Evolutionary conservation across 2,329 filamentous ascomycete genomes (phyloP).

Genomic region (Eutypella sp.): DNA sequence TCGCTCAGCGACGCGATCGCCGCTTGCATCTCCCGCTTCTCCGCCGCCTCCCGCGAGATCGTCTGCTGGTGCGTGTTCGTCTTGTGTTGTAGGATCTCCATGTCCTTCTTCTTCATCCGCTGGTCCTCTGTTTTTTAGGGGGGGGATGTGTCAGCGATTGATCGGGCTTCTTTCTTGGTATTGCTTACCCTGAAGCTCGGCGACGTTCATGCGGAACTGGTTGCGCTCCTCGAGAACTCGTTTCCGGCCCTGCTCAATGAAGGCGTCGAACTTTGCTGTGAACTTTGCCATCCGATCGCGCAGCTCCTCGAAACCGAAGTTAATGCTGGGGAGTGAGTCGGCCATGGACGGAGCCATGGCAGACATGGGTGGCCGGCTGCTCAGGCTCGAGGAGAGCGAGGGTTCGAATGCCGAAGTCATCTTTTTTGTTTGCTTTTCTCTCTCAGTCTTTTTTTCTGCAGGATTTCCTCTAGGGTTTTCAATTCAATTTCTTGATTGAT

Average conservation of each 20-base stretch:
- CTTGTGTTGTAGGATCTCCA: conserved; percentile 75
- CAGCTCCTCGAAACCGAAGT: conserved; percentile 94
- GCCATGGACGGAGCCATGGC: conserved; percentile 62
- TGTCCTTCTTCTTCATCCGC: conserved; percentile 80
- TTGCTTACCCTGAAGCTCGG: conserved; percentile 76
- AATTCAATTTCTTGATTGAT: too few species aligned
- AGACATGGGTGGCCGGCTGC: conserved; percentile 51
- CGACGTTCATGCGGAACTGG: conserved; percentile 83
- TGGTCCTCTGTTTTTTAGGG: conserved; percentile 67
- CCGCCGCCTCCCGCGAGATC: conserved; percentile 70
- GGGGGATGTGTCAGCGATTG: background rate
- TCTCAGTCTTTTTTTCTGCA: too few species aligned
- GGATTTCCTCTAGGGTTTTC: background rate
- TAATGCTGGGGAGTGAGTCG: conserved; percentile 78
- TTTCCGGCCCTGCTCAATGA: conserved; percentile 88
- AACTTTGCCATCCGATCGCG: conserved; percentile 94
- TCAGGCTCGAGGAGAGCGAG: conserved; percentile 60
- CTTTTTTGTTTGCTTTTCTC: too few species aligned
- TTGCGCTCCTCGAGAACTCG: conserved; percentile 89
- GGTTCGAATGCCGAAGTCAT: conserved; percentile 64
- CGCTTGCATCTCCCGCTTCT: conserved; percentile 69
- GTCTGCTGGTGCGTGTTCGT: conserved; percentile 66
- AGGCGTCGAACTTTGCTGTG: conserved; percentile 82
- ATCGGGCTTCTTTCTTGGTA: background rate
- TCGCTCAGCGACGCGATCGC: conserved; percentile 53